Evolutionary conservation across 164 flowering plant species (phyloP).

Genomic region (Vitis amurensis): DNA sequence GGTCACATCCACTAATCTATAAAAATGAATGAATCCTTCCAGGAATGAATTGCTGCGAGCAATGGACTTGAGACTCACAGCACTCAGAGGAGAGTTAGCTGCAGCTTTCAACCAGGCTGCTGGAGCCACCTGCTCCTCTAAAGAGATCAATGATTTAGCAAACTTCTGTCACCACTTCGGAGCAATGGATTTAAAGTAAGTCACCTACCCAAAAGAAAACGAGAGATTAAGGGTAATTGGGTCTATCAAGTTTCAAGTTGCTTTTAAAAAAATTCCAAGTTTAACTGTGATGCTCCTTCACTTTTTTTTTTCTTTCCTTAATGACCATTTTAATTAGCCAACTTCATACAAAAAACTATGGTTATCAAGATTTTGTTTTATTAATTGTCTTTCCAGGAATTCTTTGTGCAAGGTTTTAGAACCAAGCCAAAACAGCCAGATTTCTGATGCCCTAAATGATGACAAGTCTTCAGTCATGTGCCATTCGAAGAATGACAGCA

Average conservation of each 20-base stretch:
- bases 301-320: neutral
- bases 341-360: neutral
- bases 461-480: constrained; percentile 16
- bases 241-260: neutral
- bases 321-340: neutral
- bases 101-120: constrained; percentile 53
- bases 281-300: neutral
- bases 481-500: constrained; percentile 22
- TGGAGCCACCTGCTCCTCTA: constrained; percentile 39
- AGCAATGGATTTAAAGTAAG: constrained; percentile 53
- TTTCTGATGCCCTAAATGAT: constrained; percentile 21
- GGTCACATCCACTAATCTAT: constrained; percentile 7
- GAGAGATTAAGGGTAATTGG: neutral
- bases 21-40: constrained; percentile 14
- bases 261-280: neutral
- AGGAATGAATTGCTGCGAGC: constrained; percentile 90
- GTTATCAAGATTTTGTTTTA: neutral
- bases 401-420: constrained; percentile 41
- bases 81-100: constrained; percentile 50
- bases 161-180: constrained; percentile 62
- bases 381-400: constrained; percentile 41
- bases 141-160: constrained; percentile 50
- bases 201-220: neutral
- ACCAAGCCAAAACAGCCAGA: constrained; percentile 28
- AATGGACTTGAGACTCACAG: constrained; percentile 69